phyloP scores from a whole-genome alignment of 331 rosid genomes.

The Pyracantha coccinea region DNA sequence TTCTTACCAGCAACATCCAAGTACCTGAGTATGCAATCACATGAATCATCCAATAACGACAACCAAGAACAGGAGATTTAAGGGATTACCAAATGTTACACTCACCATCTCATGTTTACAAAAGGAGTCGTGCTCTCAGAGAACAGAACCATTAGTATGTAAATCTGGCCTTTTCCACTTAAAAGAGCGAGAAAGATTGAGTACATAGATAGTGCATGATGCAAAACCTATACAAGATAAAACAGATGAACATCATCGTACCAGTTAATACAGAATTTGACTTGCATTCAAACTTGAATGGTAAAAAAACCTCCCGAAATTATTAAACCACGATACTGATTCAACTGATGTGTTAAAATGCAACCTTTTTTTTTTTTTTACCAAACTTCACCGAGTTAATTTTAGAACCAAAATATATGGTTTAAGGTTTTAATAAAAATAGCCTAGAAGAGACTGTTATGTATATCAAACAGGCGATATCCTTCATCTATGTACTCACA shows the following conservation, averaged over 20 bases:
- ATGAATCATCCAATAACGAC: conserved; percentile 15
- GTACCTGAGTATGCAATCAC: conserved; percentile 48
- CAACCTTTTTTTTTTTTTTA: background rate
- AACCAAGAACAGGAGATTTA: conserved; percentile 9
- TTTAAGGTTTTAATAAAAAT: background rate
- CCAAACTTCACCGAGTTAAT: background rate
- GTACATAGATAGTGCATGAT: conserved; percentile 71
- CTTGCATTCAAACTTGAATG: background rate
- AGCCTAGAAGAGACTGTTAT: too few relatives aligned
- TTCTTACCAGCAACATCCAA: conserved; percentile 70
- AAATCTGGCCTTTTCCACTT: conserved; percentile 77
- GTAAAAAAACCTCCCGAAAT: background rate
- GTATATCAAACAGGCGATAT: conserved; percentile 2
- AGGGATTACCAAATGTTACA: conserved; percentile 4
- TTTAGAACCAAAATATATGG: background rate
- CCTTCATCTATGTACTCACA: conserved; percentile 44
- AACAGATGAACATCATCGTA: conserved; percentile 12
- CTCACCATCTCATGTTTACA: conserved; percentile 88
- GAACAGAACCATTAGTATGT: conserved; percentile 88
- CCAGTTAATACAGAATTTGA: background rate
- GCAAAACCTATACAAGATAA: conserved; percentile 51
- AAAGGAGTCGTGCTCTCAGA: conserved; percentile 86
- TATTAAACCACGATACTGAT: background rate
- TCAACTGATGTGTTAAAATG: background rate
- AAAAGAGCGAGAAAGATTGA: conserved; percentile 64